Percentiles rank a stretch among this genome's conserved stretches.
phyloP scores from a whole-genome alignment of 257 asterid species.

The Solanum ahanhuiri region DNA sequence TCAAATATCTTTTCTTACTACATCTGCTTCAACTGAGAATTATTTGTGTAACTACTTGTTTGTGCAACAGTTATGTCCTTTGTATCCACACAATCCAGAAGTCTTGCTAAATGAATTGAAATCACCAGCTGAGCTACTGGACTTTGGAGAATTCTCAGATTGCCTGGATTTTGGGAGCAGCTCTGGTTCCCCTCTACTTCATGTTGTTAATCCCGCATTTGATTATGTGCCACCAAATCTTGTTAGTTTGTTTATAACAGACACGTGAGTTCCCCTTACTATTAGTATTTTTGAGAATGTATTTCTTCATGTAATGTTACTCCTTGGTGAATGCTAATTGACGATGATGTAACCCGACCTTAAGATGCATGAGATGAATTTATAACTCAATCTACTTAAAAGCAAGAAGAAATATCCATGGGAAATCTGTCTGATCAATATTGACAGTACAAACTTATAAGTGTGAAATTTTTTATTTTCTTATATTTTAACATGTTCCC shows the following conservation, averaged over 20 bases:
- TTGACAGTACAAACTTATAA: background rate
- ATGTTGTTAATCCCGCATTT: slow-evolving; percentile 91
- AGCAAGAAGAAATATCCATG: background rate
- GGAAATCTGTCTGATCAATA: background rate
- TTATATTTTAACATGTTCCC: background rate
- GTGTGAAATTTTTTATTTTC: background rate
- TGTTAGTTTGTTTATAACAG: slow-evolving; percentile 88
- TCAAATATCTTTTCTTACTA: slow-evolving; percentile 2
- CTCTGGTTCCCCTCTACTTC: slow-evolving; percentile 77
- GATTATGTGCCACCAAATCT: slow-evolving; percentile 96
- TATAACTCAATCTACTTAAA: background rate
- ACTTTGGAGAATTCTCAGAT: slow-evolving; percentile 93
- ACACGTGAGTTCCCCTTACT: slow-evolving; percentile 60
- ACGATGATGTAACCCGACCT: background rate
- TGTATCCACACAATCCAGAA: slow-evolving; percentile 98
- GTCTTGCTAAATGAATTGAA: slow-evolving; percentile 82
- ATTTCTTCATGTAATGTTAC: background rate
- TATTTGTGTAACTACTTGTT: slow-evolving; percentile 4
- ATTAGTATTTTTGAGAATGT: background rate
- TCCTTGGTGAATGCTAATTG: background rate
- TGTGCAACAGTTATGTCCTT: slow-evolving; percentile 67
- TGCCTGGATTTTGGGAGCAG: slow-evolving; percentile 78
- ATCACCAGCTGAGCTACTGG: slow-evolving; percentile 93
- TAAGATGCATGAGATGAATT: background rate
- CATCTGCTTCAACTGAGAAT: slow-evolving; percentile 8